A percentile compares a stretch with the other conserved stretches of the same genome.
Conservation (phyloP, 129 eudicot species). For the Mikania micrantha region DNA sequence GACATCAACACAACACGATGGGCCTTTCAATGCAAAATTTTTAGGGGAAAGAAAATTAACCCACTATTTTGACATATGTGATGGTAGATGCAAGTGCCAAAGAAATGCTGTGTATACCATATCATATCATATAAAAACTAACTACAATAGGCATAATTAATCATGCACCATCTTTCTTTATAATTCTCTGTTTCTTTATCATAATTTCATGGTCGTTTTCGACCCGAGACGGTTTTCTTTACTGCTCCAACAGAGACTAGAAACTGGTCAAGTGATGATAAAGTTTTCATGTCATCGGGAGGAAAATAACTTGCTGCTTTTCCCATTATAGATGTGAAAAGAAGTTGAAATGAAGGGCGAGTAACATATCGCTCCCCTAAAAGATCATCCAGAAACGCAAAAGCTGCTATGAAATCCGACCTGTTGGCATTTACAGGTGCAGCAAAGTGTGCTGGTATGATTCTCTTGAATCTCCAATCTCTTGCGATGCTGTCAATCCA, state of each 20-base stretch:
- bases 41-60: neutral
- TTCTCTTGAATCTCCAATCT: conserved; percentile 93
- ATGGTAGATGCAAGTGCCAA: conserved; percentile 4
- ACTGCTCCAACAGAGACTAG: conserved; percentile 96
- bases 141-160: conserved; percentile 15
- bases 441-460: conserved; percentile 93
- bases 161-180: conserved; percentile 5
- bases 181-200: conserved; percentile 12
- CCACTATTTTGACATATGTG: conserved; percentile 12
- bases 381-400: conserved; percentile 89
- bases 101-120: conserved; percentile 13
- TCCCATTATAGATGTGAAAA: conserved; percentile 81
- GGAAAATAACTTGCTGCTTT: conserved; percentile 93
- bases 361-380: conserved; percentile 81
- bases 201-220: conserved; percentile 36
- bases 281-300: conserved; percentile 97
- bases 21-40: neutral
- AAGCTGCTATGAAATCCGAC: conserved; percentile 89
- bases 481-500: conserved; percentile 83
- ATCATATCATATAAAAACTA: neutral
- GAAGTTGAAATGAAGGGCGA: conserved; percentile 75
- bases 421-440: conserved; percentile 91
- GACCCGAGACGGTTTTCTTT: conserved; percentile 93
- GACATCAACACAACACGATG: no score
- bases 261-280: conserved; percentile 92